Evolutionary conservation across 176 grass and related monocot genomes (phyloP), one percentile per base, ranked within the genome.

Genomic region (Lolium multiflorum): DNA sequence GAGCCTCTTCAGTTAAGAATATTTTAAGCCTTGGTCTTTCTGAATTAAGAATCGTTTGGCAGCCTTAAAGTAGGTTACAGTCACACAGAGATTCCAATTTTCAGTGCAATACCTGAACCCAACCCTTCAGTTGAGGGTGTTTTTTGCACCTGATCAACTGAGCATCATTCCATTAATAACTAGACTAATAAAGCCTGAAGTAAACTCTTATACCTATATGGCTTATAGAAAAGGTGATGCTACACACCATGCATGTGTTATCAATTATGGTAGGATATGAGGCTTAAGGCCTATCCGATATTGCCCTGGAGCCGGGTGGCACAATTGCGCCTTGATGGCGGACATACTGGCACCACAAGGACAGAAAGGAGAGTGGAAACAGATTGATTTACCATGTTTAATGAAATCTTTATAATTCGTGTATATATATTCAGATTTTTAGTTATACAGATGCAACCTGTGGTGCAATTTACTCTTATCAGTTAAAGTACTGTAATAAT

Each of bases 11-110:
- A 79, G 94, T 92, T 82, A 93, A 98, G 94, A 74, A 96, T 87
- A 90, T 95, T 94, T 48, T 90, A 96, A 69, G 94, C 94, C 87
- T 99, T 96, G 82, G 96, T 91, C 54, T 96, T 90, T 94, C 97
- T 92, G 83, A 74, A 96, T 99, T 84, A 99, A 94, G 46, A 87
- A 94, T 16, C 94, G 73, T 80, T 80, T 92, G 94, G 82, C 94
- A 96, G 22, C 90, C 90, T 52, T 96, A 90, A n/a, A 91, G 96
- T 56, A 98, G 90, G 90, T 92, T 94, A 73, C 37, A 96, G 68
- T 55, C 92, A 94, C 89, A 94, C 84, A 82, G 94, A 92, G 17
- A 99, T 88, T 74, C 92, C 89, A 60, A 90, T 96, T 88, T 80
- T 92, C 94, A 61, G 9, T 14, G 94, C 94, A 81, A 99, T 93